Base-by-base conservation (phyloP, 1,284 basidiomycete species). In the Rhodotorula sp. region DNA sequence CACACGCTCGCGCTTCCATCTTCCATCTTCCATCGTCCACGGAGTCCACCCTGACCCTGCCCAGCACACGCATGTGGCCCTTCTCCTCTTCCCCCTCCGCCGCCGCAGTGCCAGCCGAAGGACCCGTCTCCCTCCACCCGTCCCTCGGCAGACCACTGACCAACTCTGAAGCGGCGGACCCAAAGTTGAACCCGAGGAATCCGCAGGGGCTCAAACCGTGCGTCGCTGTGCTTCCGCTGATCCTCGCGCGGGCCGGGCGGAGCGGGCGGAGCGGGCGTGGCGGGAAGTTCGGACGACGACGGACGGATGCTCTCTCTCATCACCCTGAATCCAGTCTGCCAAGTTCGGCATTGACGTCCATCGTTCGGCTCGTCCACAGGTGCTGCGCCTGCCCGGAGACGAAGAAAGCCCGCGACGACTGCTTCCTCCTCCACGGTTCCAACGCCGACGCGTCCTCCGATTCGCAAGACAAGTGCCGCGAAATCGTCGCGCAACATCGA, bases 321-420 rank as follows among this genome's bases (percentile, higher is more conserved):
- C 58, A 20, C 26, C 10, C 28, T 53, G 13, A 7, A 15, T 18
- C 7, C 28, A 10, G 28, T 1, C 7, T 4, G 13, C 2, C 13
- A 3, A 0, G 0, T 11, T 5, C 40, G 15, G 24, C 16, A 34
- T 40, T 44, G 59, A 10, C 63, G 48, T 20, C 56, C 22, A 10
- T 8, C 5, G 3, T 52, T 13, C 28, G 11, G 4, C 26, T 52
- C 22, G 34, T n/a, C 5, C 26, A 13, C 72, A 81, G 83, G 62
- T 98, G 94, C 79, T 98, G 94, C 78, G 94, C 94, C 56, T 99
- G 94, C 80, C 93, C 94, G 20, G 86, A 94, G 76, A 96, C 94
- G 1, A 99, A 99, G 81, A 86, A 88, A 11, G 85, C 85, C 34
- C 86, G 95, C 47, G 95, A 99, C 81, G 89, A 94, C 76, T 99